Base-by-base conservation (phyloP, 2,329 filamentous ascomycete genomes). In the Westerdykella ornata region DNA sequence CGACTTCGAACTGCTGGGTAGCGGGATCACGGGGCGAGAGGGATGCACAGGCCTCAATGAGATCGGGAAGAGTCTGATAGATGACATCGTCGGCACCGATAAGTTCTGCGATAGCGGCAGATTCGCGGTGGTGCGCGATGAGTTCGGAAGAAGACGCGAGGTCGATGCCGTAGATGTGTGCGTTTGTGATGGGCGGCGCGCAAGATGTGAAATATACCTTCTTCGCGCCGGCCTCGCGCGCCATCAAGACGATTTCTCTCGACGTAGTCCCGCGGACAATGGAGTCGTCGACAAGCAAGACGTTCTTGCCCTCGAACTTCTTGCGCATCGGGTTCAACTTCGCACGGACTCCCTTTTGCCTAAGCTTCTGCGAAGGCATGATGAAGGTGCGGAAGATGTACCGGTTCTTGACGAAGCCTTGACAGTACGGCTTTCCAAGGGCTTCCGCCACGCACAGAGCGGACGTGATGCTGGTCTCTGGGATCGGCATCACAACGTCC, bases 311-410 rank as follows among this genome's bases (percentile, higher is more conserved):
- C 43, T 81, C 74, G 67, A 96, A 96, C 61, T 96, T 88, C 29
- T 82, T 81, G 18, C 82, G 79, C 67, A 96, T 94, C 15, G 89
- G 80, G 46, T 85, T 90, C 30, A 97, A 75, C 70, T 97, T 97
- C 37, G 89, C 80, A 3, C 90, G 82, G 8, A 97, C 88, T 52
- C 87, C 84, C 68, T 90, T 90, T 57, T 92, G 80, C 3, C 89
- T 77, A 14, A 81, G 77, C 52, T 80, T 80, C 65, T 96, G 89
- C 19, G 84, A 84, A 1, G 89, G 82, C 82, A 86, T 85, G 60
- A 88, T 90, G 64, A 90, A 92, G 1, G 87, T 94, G 37, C 87
- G 78, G 74, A 87, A 88, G 45, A 94, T 84, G 63, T 94, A 94
- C 39, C 86, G 77, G 66, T 94, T 94, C 74, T 92, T 94, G 49